These are phyloP conservation scores for Syzygium oleosum DNA, from an alignment of 345 rosid species.

Conservation along the genomic window DNA sequence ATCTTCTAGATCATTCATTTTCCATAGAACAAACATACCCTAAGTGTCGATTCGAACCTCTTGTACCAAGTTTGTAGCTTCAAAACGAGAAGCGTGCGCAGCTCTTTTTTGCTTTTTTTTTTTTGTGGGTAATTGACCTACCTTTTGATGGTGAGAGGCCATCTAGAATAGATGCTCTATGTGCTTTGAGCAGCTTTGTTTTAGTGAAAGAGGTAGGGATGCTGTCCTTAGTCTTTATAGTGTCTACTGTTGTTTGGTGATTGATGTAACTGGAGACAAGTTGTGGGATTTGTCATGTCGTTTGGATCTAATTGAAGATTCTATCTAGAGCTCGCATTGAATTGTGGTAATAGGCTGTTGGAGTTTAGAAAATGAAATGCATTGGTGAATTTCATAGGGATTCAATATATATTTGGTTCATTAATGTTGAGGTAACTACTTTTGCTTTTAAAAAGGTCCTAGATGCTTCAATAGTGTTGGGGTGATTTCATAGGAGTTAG, in stretches of 20 bases:
- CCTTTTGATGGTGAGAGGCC: background rate
- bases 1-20: no score
- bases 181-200: background rate
- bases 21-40: rapidly evolving
- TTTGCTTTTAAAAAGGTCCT: background rate
- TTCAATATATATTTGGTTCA: background rate
- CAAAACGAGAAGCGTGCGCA: background rate
- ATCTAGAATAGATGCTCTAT: background rate
- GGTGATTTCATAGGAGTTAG: background rate
- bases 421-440: background rate
- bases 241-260: background rate
- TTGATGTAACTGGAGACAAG: background rate
- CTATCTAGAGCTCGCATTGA: background rate
- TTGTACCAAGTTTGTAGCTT: background rate
- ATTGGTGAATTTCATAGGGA: background rate
- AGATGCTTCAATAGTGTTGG: background rate
- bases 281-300: background rate
- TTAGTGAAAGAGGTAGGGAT: background rate
- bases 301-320: background rate
- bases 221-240: background rate
- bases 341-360: background rate
- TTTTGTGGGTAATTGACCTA: background rate
- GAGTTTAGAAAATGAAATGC: background rate
- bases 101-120: background rate
- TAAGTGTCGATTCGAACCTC: background rate